Conservation (phyloP, 2,329 filamentous ascomycete species). For the Karstenula rhodostoma region DNA sequence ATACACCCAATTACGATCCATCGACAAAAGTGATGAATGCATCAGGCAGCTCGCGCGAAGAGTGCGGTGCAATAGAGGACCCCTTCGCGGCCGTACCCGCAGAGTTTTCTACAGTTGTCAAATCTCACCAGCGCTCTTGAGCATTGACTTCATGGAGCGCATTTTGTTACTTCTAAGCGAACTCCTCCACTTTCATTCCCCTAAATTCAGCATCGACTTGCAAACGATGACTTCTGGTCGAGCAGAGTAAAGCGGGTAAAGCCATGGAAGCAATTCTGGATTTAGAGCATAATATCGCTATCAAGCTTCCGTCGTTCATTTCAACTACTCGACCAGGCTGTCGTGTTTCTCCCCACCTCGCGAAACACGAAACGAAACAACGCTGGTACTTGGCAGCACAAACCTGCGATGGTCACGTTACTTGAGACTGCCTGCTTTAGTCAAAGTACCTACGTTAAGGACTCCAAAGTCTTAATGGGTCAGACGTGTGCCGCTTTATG, state of each 20-base stretch:
- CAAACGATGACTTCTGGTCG: conserved; percentile 1
- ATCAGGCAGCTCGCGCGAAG: background rate
- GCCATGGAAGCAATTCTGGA: background rate
- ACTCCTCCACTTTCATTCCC: background rate
- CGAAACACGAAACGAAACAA: conserved; percentile 28
- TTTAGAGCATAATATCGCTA: background rate
- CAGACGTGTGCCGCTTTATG: conserved; percentile 5
- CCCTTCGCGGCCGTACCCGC: background rate
- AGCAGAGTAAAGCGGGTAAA: background rate
- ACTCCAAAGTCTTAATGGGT: background rate
- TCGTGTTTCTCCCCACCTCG: conserved; percentile 1
- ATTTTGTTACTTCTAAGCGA: background rate
- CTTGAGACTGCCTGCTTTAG: background rate
- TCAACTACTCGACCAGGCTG: conserved; percentile 14
- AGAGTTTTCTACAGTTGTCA: background rate
- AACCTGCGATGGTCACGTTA: background rate
- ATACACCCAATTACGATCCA: background rate
- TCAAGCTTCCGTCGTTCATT: conserved; percentile 6
- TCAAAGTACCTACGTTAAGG: background rate
- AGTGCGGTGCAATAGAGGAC: background rate
- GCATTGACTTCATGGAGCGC: background rate
- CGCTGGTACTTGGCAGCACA: conserved; percentile 7
- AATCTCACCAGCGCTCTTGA: background rate
- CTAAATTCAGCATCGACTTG: background rate
- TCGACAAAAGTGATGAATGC: background rate